phyloP scores from a whole-genome alignment of 2,329 filamentous ascomycete species.

The Alternaria ventricosa region DNA sequence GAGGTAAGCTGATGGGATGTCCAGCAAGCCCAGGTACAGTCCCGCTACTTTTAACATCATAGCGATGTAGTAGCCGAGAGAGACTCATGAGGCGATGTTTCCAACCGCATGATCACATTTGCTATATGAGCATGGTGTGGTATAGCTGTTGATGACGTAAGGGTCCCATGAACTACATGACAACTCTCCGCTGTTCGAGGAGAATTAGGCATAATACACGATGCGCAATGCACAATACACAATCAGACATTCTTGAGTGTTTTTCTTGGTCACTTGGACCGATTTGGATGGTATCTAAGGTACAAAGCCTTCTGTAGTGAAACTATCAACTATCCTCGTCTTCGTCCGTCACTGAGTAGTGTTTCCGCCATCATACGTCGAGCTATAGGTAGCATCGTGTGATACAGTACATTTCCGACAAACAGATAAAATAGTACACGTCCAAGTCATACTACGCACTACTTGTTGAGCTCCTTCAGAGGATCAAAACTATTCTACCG shows the following conservation, averaged over 20 bases:
- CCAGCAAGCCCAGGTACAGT: not conserved
- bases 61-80: not conserved
- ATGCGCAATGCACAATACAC: not conserved
- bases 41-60: not conserved
- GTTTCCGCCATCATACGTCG: not conserved
- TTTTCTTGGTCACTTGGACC: not conserved
- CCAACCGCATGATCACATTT: not conserved
- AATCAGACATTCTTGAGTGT: too few relatives aligned
- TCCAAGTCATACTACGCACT: not conserved
- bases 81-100: not conserved
- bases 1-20: not conserved
- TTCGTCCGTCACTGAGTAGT: not conserved
- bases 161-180: not conserved
- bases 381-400: not conserved
- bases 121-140: rapidly evolving
- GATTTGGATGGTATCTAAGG: not conserved
- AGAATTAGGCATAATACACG: not conserved
- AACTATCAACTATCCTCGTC: not conserved
- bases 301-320: not conserved
- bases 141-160: not conserved
- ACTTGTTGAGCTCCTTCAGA: not conserved
- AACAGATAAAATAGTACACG: not conserved
- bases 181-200: not conserved
- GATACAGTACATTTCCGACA: not conserved
- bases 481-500: conserved; percentile 27